phyloP scores from a whole-genome alignment of 2,329 filamentous ascomycete genomes.

The Aureobasidium sp. region DNA sequence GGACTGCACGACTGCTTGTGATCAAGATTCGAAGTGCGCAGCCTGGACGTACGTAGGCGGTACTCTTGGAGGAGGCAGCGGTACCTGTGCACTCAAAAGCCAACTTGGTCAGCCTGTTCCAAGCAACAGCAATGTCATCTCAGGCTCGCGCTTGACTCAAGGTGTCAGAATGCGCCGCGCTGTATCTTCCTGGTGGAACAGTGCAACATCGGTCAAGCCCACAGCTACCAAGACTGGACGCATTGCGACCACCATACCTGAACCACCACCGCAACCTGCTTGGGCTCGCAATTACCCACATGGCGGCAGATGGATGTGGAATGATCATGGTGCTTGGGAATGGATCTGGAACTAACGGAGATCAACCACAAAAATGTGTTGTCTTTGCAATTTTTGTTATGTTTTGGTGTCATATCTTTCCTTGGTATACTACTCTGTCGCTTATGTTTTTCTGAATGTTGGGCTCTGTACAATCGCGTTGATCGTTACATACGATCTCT shows the following conservation, averaged over 20 bases:
- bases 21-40: conserved; percentile 16
- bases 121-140: conserved; percentile 5
- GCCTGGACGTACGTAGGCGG: conserved; percentile 19
- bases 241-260: neutral
- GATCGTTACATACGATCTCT: neutral
- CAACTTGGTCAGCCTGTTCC: neutral
- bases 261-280: neutral
- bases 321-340: conserved; percentile 1
- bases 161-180: neutral
- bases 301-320: conserved; percentile 11
- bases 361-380: neutral
- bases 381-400: neutral
- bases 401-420: neutral
- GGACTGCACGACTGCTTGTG: conserved; percentile 18
- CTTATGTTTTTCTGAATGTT: neutral
- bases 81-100: conserved; percentile 20
- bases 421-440: neutral
- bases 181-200: conserved; percentile 8
- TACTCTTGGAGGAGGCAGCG: conserved; percentile 3
- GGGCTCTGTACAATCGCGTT: too few species aligned
- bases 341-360: neutral
- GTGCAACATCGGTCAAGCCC: neutral
- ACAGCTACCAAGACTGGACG: neutral
- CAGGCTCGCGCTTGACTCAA: conserved; percentile 8
- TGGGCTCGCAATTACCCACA: conserved; percentile 1